Evolutionary conservation across 176 grass and related monocot genomes (phyloP).

Genomic region (Aegilops speltoides): DNA sequence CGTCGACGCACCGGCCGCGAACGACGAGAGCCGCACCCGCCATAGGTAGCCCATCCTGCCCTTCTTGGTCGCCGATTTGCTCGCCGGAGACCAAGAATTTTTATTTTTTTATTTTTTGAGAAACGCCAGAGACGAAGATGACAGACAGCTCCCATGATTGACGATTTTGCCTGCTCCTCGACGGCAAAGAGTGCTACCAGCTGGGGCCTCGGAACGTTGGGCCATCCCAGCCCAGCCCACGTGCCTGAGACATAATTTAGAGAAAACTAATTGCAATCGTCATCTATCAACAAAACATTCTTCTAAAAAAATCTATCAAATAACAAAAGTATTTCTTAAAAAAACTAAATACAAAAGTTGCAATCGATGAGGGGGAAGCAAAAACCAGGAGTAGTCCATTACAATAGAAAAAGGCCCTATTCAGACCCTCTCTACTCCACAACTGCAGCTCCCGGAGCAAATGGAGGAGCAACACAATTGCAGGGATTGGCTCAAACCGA

Average conservation of each 20-base stretch:
- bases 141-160: constrained; percentile 11
- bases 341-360: too few relatives aligned
- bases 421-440: too few relatives aligned
- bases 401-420: too few relatives aligned
- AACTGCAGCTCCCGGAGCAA: too few relatives aligned
- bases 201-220: constrained; percentile 13
- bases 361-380: background rate
- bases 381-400: background rate
- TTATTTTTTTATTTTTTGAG: too few relatives aligned
- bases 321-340: too few relatives aligned
- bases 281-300: too few relatives aligned
- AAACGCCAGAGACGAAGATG: constrained; percentile 36
- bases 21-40: constrained; percentile 69
- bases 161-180: background rate
- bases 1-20: constrained; percentile 54
- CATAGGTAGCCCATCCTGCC: constrained; percentile 64
- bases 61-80: constrained; percentile 27
- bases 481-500: too few relatives aligned
- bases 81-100: background rate
- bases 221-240: constrained; percentile 14
- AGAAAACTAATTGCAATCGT: background rate
- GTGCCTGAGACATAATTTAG: background rate
- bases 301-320: too few relatives aligned
- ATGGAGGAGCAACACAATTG: too few relatives aligned
- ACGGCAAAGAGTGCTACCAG: background rate